Evolutionary conservation across 1,284 basidiomycete genomes (phyloP), one percentile per base, ranked within the genome.

Genomic region (Trametes pubescens): DNA sequence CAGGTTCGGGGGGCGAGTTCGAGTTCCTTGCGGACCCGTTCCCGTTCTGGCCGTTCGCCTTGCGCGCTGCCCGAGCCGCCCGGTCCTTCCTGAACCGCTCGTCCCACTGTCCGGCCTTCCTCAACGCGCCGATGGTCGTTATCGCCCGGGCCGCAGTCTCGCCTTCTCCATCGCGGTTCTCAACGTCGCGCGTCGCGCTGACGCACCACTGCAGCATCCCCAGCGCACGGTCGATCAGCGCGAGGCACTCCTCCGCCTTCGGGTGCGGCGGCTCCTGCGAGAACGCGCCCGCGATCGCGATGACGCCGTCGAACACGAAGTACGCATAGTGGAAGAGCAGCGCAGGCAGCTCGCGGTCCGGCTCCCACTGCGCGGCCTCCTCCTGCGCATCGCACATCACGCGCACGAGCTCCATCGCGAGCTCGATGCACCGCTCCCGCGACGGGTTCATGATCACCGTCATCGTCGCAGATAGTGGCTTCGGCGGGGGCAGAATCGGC

Each of bases 231-330:
- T 72, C 68, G 55, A 75, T 69, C 24, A 72, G 65, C 43, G 55
- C 65, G 5, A 74, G 65, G 56, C 68, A 72, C 65, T 74, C 72
- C 40, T 49, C 35, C 38, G 66, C 67, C 55, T 68, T 68, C 48
- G 71, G 66, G 44, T 74, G 72, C 11, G 73, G 74, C 44, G 74
- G 73, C 47, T 65, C 63, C 61, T 75, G 74, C 43, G 72, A 68
- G 22, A 74, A 61, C 35, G 70, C 74, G 13, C 72, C 73, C 1
- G 67, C 70, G 18, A 76, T 69, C 38, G 73, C 72, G 53, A 77
- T 72, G 9, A 72, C 73, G 54, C 73, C 76, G 60, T 76, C 75
- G 66, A 77, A 76, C n/a, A 72, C 61, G 53, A 75, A 74, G 67
- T 75, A 76, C 26, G 73, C 46, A 48, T 70, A 63, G 52, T 71